Conservation (phyloP, 2,329 filamentous ascomycete species). For the Calonectria montana region DNA sequence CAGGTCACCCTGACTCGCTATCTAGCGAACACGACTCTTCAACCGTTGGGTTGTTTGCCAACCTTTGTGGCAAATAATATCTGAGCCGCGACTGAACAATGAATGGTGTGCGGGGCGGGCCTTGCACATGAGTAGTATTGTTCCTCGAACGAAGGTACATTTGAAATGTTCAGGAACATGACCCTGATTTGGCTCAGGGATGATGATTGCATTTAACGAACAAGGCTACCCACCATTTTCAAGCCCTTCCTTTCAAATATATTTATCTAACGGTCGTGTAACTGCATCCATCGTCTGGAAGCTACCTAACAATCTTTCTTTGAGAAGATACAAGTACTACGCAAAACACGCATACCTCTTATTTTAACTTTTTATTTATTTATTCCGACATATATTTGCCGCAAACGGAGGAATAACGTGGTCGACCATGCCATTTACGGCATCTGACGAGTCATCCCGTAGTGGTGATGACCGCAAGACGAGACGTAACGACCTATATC, state of each 20-base stretch:
- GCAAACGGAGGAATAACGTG: neutral
- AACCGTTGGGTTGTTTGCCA: neutral
- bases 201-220: neutral
- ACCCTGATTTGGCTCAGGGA: neutral
- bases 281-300: neutral
- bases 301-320: neutral
- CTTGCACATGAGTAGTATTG: neutral
- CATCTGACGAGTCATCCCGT: no score
- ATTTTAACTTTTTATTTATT: no score
- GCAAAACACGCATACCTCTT: neutral
- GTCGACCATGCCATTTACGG: neutral
- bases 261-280: neutral
- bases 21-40: neutral
- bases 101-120: neutral
- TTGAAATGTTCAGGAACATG: conserved; percentile 18
- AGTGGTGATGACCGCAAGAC: neutral
- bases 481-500: neutral
- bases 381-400: neutral
- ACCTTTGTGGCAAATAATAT: neutral
- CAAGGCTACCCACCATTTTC: neutral
- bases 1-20: neutral
- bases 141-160: neutral
- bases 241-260: neutral
- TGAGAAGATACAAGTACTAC: neutral
- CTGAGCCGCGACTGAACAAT: neutral